A percentile compares a stretch with the other conserved stretches of the same genome.
Evolutionary conservation across 2,329 filamentous ascomycete genomes (phyloP).

Genomic region (Chaetomium strumarium): DNA sequence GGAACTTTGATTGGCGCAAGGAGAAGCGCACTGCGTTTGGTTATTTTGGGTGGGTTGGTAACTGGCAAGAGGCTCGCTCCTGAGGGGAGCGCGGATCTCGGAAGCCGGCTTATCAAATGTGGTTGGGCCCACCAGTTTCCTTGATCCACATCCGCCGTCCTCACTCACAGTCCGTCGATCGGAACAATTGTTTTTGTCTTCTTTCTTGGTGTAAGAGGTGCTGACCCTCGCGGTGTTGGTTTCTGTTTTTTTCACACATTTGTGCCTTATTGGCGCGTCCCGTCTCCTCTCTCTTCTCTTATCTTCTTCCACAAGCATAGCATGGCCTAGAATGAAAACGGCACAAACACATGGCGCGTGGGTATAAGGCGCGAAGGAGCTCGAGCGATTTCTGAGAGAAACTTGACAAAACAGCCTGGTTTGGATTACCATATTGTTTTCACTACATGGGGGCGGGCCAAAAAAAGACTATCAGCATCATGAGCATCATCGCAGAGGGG

Average conservation of each 20-base stretch:
- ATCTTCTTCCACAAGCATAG: constrained; percentile 8
- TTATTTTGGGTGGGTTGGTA: constrained; percentile 91
- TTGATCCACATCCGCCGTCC: neutral
- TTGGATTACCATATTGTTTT: constrained; percentile 22
- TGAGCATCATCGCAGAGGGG: neutral
- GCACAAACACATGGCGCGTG: constrained; percentile 17
- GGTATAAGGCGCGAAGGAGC: constrained; percentile 11
- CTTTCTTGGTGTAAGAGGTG: constrained; percentile 20
- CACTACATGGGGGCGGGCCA: constrained; percentile 8
- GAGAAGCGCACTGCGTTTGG: constrained; percentile 62
- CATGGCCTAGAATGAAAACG: constrained; percentile 24
- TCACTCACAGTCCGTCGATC: constrained; percentile 19
- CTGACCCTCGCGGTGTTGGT: constrained; percentile 24
- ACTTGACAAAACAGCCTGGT: constrained; percentile 23
- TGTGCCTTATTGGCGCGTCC: neutral
- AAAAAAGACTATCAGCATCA: constrained; percentile 1
- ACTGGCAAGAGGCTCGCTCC: constrained; percentile 62
- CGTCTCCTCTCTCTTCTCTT: constrained; percentile 2
- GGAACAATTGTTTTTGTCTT: constrained; percentile 25
- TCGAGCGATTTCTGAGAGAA: constrained; percentile 9
- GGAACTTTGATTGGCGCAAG: constrained; percentile 47
- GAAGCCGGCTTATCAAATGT: constrained; percentile 50
- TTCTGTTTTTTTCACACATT: constrained; percentile 11
- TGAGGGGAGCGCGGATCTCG: constrained; percentile 28
- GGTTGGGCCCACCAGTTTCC: constrained; percentile 37